These are phyloP conservation scores for Avena eriantha DNA, from an alignment of 176 grass and related monocot genomes.

Conservation along the genomic window DNA sequence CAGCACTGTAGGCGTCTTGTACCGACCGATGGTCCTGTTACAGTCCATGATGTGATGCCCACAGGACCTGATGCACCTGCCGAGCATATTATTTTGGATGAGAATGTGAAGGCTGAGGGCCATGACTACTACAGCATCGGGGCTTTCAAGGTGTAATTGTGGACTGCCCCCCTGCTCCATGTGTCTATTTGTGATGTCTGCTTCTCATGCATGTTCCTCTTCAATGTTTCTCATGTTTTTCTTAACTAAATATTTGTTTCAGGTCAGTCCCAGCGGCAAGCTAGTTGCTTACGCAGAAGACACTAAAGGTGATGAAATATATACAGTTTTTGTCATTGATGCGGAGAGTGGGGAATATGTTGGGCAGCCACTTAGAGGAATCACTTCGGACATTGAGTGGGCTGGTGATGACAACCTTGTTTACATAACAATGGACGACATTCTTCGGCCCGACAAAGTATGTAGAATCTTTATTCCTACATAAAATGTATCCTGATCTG, in stretches of 20 bases:
- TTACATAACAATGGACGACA: constrained; percentile 90
- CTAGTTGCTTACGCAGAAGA: constrained; percentile 89
- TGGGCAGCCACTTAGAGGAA: constrained; percentile 69
- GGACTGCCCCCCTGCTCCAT: neutral
- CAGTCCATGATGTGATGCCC: constrained; percentile 76
- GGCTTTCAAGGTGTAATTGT: constrained; percentile 66
- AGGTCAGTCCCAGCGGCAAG: constrained; percentile 88
- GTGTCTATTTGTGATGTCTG: neutral
- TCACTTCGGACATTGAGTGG: constrained; percentile 83
- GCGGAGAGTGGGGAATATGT: constrained; percentile 58
- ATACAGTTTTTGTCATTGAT: constrained; percentile 84
- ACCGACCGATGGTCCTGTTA: constrained; percentile 50
- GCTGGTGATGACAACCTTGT: constrained; percentile 73
- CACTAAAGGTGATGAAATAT: constrained; percentile 94
- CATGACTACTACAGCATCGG: constrained; percentile 83
- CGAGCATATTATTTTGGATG: constrained; percentile 89
- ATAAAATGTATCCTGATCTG: neutral
- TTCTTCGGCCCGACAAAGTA: constrained; percentile 95
- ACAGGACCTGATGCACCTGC: constrained; percentile 61
- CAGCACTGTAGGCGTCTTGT: constrained; percentile 69
- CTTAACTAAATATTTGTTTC: constrained; percentile 29
- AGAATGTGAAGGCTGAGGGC: constrained; percentile 79
- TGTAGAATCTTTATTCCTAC: constrained; percentile 20
- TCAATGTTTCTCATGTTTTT: neutral
- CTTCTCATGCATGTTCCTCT: neutral